These are phyloP conservation scores for Pythium aquatile DNA, from an alignment of 352 stramenopile genomes.

Conservation along the genomic window DNA sequence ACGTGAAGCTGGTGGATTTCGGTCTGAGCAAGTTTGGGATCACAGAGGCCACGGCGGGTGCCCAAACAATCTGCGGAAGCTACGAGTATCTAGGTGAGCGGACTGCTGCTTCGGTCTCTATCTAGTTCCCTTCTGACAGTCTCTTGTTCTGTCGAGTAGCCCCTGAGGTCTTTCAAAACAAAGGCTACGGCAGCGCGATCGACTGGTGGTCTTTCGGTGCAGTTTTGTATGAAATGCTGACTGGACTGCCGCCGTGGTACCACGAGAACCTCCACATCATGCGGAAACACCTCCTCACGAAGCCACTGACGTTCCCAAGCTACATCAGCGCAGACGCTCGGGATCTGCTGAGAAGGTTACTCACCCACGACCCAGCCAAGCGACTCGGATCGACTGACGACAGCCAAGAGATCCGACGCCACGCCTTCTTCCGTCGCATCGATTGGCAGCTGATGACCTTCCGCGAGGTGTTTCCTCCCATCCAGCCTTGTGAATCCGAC, in stretches of 20 bases:
- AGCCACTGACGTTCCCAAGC: conserved; percentile 52
- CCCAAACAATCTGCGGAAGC: conserved; percentile 70
- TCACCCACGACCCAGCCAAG: conserved; percentile 42
- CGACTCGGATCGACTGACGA: conserved; percentile 54
- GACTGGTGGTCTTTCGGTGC: conserved; percentile 83
- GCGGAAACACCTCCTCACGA: conserved; percentile 47
- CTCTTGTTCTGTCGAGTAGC: conserved; percentile 30
- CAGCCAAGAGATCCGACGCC: conserved; percentile 52
- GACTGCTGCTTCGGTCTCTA: neutral
- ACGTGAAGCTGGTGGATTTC: conserved; percentile 83
- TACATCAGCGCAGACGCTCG: conserved; percentile 49
- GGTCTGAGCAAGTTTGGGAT: conserved; percentile 83
- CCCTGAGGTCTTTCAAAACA: conserved; percentile 61
- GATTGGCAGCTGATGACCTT: conserved; percentile 74
- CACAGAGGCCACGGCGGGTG: conserved; percentile 56
- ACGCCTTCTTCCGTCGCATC: conserved; percentile 60
- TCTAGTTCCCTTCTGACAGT: neutral
- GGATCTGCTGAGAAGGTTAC: conserved; percentile 48
- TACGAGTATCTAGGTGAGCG: conserved; percentile 77
- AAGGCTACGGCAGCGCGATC: conserved; percentile 70
- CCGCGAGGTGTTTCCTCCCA: conserved; percentile 52
- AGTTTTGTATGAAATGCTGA: conserved; percentile 79
- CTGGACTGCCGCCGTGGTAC: conserved; percentile 78
- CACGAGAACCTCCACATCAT: conserved; percentile 53
- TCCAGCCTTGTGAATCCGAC: conserved; percentile 53